phyloP scores from a whole-genome alignment of 2,329 filamentous ascomycete genomes.

The Microdochium trichocladiopsis region DNA sequence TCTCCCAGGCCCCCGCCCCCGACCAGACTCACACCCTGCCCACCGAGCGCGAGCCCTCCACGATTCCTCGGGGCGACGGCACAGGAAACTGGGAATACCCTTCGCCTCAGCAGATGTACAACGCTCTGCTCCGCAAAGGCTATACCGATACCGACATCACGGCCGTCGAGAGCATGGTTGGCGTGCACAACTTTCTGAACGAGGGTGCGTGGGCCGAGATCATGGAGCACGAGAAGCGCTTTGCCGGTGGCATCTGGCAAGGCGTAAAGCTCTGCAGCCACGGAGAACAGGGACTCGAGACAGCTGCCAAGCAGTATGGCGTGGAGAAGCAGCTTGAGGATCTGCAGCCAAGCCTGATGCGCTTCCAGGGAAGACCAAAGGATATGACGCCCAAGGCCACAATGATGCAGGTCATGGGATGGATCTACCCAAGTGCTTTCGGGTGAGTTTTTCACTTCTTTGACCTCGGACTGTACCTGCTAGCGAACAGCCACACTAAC shows the following conservation, averaged over 20 bases:
- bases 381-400: slow-evolving; percentile 89
- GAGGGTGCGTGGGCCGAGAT: slow-evolving; percentile 97
- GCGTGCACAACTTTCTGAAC: slow-evolving; percentile 96
- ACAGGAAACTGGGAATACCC: slow-evolving; percentile 93
- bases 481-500: slow-evolving; percentile 9
- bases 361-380: slow-evolving; percentile 83
- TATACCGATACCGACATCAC: slow-evolving; percentile 91
- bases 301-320: slow-evolving; percentile 26
- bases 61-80: slow-evolving; percentile 80
- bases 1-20: slow-evolving; percentile 72
- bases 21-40: slow-evolving; percentile 70
- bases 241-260: slow-evolving; percentile 62
- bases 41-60: slow-evolving; percentile 74
- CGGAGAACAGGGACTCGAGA: slow-evolving; percentile 59
- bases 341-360: slow-evolving; percentile 63
- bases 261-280: slow-evolving; percentile 69
- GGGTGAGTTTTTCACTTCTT: slow-evolving; percentile 42
- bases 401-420: slow-evolving; percentile 73
- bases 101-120: slow-evolving; percentile 99
- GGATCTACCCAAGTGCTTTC: slow-evolving; percentile 73
- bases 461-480: too few relatives aligned
- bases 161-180: slow-evolving; percentile 93
- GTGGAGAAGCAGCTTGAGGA: slow-evolving; percentile 47
- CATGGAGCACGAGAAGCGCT: slow-evolving; percentile 85
- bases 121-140: slow-evolving; percentile 91